phyloP scores from a whole-genome alignment of 2,329 filamentous ascomycete species.

The Cladophialophora bantiana region DNA sequence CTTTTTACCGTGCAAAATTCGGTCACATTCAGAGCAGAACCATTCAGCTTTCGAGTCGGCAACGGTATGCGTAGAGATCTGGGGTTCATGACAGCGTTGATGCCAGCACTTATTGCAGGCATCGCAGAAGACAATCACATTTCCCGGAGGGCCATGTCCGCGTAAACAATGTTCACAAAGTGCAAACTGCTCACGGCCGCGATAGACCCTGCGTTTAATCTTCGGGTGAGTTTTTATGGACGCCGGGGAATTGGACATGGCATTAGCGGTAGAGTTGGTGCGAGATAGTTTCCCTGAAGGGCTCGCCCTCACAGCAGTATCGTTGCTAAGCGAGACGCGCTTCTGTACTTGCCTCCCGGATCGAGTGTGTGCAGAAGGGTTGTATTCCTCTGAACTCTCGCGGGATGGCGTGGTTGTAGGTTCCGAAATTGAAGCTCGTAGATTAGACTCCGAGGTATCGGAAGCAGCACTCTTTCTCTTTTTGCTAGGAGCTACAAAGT shows the following conservation, averaged over 20 bases:
- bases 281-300: constrained; percentile 27
- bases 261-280: constrained; percentile 23
- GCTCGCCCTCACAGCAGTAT: constrained; percentile 47
- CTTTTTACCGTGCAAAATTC: constrained; percentile 39
- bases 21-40: constrained; percentile 70
- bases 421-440: constrained; percentile 22
- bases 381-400: constrained; percentile 55
- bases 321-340: constrained; percentile 66
- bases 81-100: constrained; percentile 79
- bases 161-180: constrained; percentile 76
- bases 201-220: constrained; percentile 66
- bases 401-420: constrained; percentile 45
- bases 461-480: constrained; percentile 33
- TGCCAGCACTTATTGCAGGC: constrained; percentile 82
- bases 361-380: constrained; percentile 69
- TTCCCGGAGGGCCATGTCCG: constrained; percentile 73
- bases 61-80: constrained; percentile 73
- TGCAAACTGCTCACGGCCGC: constrained; percentile 51
- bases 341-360: constrained; percentile 75
- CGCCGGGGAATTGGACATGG: constrained; percentile 32
- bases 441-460: constrained; percentile 12
- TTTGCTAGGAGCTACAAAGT: constrained; percentile 14
- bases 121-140: constrained; percentile 86
- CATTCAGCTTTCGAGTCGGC: constrained; percentile 71
- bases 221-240: constrained; percentile 50